Percentiles rank a stretch among this genome's conserved stretches.
Conservation (phyloP, 345 rosid species). For the Carallia brachiata region DNA sequence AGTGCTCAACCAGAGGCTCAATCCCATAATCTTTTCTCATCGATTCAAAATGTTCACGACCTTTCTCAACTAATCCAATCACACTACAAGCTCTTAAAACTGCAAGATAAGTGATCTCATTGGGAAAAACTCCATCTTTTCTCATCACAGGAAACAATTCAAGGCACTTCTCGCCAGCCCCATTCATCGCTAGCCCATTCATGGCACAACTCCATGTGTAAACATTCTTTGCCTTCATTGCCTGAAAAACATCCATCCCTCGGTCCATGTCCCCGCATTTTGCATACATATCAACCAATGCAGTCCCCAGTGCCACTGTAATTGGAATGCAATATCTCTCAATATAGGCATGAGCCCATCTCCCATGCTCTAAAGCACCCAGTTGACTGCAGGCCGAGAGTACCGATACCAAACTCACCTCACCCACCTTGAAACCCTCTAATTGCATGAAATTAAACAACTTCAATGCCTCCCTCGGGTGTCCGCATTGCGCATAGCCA, state of each 20-base stretch:
- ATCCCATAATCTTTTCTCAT: constrained; percentile 49
- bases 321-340: constrained; percentile 45
- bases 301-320: constrained; percentile 51
- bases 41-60: constrained; percentile 41
- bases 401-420: constrained; percentile 53
- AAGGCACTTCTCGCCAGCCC: constrained; percentile 45
- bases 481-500: constrained; percentile 51
- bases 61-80: constrained; percentile 55
- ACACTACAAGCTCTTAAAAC: constrained; percentile 58
- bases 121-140: constrained; percentile 38
- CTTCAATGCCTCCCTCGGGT: constrained; percentile 41
- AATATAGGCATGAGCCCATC: constrained; percentile 62
- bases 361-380: constrained; percentile 60
- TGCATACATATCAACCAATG: constrained; percentile 59
- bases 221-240: constrained; percentile 53
- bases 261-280: constrained; percentile 54
- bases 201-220: constrained; percentile 61
- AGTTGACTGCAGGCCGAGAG: constrained; percentile 59
- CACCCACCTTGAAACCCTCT: constrained; percentile 53
- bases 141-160: constrained; percentile 54
- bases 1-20: constrained; percentile 59
- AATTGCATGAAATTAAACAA: constrained; percentile 61
- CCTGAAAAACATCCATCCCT: constrained; percentile 56
- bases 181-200: constrained; percentile 61
- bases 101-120: constrained; percentile 51